Evolutionary conservation across 2,329 filamentous ascomycete genomes (phyloP).

Genomic region (Sporothrix variecibatus): DNA sequence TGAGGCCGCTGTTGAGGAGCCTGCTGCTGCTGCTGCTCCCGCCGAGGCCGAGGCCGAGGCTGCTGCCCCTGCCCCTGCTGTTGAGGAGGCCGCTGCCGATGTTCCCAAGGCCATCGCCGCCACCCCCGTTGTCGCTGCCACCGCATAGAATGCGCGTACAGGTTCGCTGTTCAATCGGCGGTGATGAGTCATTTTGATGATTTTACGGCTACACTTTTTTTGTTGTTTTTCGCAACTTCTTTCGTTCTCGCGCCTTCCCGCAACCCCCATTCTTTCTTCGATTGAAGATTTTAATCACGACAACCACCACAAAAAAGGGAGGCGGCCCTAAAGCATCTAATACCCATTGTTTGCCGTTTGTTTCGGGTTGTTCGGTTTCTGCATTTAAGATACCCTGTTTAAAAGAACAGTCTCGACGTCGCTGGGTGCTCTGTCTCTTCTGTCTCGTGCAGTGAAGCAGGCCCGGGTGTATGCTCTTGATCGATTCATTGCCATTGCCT

Average conservation of each 20-base stretch:
- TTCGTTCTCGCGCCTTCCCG: neutral
- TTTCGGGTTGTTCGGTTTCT: conserved; percentile 51
- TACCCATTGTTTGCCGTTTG: conserved; percentile 28
- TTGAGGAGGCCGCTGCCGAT: conserved; percentile 37
- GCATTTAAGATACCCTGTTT: conserved; percentile 48
- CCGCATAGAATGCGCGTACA: conserved; percentile 47
- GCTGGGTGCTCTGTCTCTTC: neutral
- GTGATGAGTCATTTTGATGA: conserved; percentile 32
- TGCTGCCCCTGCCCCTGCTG: conserved; percentile 35
- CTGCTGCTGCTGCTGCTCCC: conserved; percentile 38
- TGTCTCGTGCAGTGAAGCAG: neutral
- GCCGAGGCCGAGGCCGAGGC: conserved; percentile 37
- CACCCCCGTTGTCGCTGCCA: conserved; percentile 52
- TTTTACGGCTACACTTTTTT: conserved; percentile 23
- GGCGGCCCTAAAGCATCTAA: conserved; percentile 27
- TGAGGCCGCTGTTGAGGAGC: conserved; percentile 39
- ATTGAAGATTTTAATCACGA: neutral
- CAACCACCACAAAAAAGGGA: conserved; percentile 25
- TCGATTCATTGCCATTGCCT: conserved; percentile 12
- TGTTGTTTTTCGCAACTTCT: conserved; percentile 18
- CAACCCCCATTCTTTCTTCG: neutral
- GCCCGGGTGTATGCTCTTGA: neutral
- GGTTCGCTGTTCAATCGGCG: conserved; percentile 25
- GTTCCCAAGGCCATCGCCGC: conserved; percentile 42
- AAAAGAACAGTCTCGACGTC: neutral